A percentile compares a stretch with the other conserved stretches of the same genome.
phyloP scores from a whole-genome alignment of 805 yeast genomes.

The Jamesozyma gamospora region DNA sequence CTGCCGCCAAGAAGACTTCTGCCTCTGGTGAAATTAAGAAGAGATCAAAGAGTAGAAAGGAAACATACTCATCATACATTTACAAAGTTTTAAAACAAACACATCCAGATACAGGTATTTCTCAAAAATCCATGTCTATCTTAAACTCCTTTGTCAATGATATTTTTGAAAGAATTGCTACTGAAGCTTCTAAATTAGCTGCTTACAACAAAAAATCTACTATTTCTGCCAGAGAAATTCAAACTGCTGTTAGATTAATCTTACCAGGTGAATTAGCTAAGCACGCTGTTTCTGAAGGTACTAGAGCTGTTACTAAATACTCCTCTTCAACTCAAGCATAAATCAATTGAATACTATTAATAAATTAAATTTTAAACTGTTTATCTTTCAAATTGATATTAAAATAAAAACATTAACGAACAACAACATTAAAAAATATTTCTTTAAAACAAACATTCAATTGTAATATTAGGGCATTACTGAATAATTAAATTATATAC shows the following conservation, averaged over 20 bases:
- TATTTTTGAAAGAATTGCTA: constrained; percentile 94
- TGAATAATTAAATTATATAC: background rate
- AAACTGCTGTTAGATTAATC: constrained; percentile 95
- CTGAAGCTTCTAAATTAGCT: constrained; percentile 97
- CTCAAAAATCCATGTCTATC: constrained; percentile 97
- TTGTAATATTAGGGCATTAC: constrained; percentile 2
- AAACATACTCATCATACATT: constrained; percentile 94
- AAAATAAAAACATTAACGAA: background rate
- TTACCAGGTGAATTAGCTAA: constrained; percentile 98
- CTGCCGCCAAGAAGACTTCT: constrained; percentile 88
- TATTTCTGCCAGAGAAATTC: constrained; percentile 95
- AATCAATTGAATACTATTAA: background rate
- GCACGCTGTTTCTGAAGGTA: constrained; percentile 98
- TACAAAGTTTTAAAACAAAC: constrained; percentile 98
- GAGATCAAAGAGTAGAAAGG: constrained; percentile 94
- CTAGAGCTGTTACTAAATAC: constrained; percentile 95
- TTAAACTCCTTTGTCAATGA: constrained; percentile 98
- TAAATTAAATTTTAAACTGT: no score
- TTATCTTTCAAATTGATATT: no score
- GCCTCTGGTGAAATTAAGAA: constrained; percentile 74
- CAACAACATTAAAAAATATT: background rate
- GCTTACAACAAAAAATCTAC: constrained; percentile 98
- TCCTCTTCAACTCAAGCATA: constrained; percentile 48
- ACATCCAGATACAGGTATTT: constrained; percentile 98
- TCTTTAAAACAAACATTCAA: background rate